These are phyloP conservation scores for Trypanosoma platydactyli DNA, from an alignment of 208 protist genomes.

Conservation along the genomic window DNA sequence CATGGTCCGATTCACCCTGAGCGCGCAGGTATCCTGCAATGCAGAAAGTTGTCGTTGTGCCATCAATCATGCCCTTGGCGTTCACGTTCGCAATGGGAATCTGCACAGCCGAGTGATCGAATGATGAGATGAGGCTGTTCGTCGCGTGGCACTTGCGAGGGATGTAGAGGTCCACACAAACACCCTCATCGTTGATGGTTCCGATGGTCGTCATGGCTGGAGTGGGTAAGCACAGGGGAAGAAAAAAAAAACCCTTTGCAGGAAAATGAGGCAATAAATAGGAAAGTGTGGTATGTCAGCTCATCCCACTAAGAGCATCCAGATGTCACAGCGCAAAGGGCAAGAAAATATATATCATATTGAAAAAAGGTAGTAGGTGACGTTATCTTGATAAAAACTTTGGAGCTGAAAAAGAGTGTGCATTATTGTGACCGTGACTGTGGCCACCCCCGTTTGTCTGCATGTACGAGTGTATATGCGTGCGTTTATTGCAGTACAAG, in stretches of 20 bases:
- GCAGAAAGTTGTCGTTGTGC: conserved; percentile 92
- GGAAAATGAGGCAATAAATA: background rate
- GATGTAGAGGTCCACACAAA: conserved; percentile 94
- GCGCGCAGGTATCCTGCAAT: conserved; percentile 95
- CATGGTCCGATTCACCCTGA: conserved; percentile 93
- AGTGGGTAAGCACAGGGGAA: conserved; percentile 1
- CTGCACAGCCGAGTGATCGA: conserved; percentile 96
- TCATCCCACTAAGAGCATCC: too few species aligned
- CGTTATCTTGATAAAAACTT: too few species aligned
- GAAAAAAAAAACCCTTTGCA: conserved; percentile 4
- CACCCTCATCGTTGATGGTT: conserved; percentile 88
- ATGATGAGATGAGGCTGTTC: conserved; percentile 93
- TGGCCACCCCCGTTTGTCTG: too few species aligned
- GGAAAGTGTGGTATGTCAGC: background rate
- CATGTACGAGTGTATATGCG: too few species aligned
- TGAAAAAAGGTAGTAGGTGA: too few species aligned
- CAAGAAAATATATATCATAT: too few species aligned
- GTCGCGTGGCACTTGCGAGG: conserved; percentile 97
- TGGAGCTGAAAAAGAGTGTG: too few species aligned
- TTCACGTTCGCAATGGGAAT: conserved; percentile 95
- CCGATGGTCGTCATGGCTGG: conserved; percentile 79
- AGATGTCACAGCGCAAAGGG: too few species aligned
- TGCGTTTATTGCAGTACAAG: too few species aligned
- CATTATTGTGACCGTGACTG: too few species aligned
- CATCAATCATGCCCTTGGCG: conserved; percentile 87